Conservation (phyloP, 371 early-diverging fungal genomes). For the Sporodiniella umbellata region DNA sequence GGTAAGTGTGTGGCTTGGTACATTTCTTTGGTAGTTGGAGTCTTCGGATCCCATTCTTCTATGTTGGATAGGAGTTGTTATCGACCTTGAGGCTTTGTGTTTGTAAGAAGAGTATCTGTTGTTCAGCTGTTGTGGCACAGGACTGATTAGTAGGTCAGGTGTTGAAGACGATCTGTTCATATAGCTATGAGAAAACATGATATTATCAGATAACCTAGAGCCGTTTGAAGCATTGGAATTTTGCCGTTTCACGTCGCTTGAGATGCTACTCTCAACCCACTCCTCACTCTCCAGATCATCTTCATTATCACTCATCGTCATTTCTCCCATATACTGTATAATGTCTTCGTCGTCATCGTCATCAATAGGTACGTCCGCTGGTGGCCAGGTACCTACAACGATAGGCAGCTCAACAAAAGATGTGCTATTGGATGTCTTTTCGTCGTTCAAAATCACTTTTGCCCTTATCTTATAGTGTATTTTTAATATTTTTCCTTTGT, state of each 20-base stretch:
- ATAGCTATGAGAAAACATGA: slow-evolving; percentile 5
- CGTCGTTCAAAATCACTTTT: slow-evolving; percentile 11
- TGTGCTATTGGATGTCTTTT: slow-evolving; percentile 6
- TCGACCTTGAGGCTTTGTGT: slow-evolving; percentile 2
- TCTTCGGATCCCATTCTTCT: slow-evolving; percentile 18
- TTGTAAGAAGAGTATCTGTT: slow-evolving; percentile 16
- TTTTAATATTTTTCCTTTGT: slow-evolving; percentile 21
- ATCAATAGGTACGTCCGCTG: slow-evolving; percentile 36
- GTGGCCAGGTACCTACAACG: slow-evolving; percentile 37
- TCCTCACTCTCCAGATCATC: slow-evolving; percentile 12
- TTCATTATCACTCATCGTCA: slow-evolving; percentile 19
- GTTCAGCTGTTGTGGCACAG: not conserved
- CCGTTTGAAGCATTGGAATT: not conserved
- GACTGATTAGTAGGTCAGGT: slow-evolving; percentile 13
- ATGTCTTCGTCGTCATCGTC: slow-evolving; percentile 37
- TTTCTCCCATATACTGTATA: slow-evolving; percentile 20
- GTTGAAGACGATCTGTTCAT: slow-evolving; percentile 25
- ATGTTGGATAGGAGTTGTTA: slow-evolving; percentile 2
- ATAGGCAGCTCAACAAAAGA: slow-evolving; percentile 29
- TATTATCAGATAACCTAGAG: not conserved
- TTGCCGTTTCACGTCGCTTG: not conserved
- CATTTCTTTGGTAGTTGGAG: slow-evolving; percentile 3
- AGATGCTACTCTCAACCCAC: not conserved
- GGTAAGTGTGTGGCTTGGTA: slow-evolving; percentile 19
- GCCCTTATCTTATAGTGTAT: slow-evolving; percentile 33